Base-by-base conservation (phyloP, 2,329 filamentous ascomycete species). In the Didymella glomerata region DNA sequence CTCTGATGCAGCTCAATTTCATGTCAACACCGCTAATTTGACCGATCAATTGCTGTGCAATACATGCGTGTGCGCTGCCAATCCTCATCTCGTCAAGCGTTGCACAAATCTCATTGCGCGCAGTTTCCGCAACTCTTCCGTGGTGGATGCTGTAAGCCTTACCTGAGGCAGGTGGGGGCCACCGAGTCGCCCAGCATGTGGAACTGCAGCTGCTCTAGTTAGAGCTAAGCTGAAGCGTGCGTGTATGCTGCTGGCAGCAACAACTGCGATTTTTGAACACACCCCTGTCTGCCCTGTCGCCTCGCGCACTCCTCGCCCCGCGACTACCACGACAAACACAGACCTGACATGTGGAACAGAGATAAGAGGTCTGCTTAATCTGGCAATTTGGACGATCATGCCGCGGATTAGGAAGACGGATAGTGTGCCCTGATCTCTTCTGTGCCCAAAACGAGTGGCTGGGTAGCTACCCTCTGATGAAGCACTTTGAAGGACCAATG, bases 11-110 rank as follows among this genome's bases (percentile, higher is more conserved):
- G 20, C 22, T 24, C 7, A 38, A 22, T 40, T 10, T 10, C 14
- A 32, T 7, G 13, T 32, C 30, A 53, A 38, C 38, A 49, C 55
- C 55, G 45, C 45, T 30, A 38, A 45, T 53, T 49, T 25, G 30
- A 49, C 55, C 48, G 49, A 53, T 58, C 44, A 45, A 22, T 32
- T 28, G 22, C 44, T 30, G 27, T 22, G 38, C 6, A 32, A 45
- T 45, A n/a, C 32, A 25, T 47, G 30, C 47, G 10, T 53, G 49
- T 53, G 44, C 45, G 38, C 45, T 54, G 49, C 18, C 49, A 48
- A 52, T 49, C 45, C 24, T 49, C 55, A 49, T 54, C 30, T 50
- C 49, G 45, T 59, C 56, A 41, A 38, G 28, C 28, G 56, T 59
- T 28, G 47, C 46, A 58, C 49, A 49, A 44, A 28, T 20, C 44